A percentile compares a stretch with the other conserved stretches of the same genome.
These are phyloP conservation scores for Aphanomyces cochlioides DNA, from an alignment of 352 stramenopile species.

Conservation along the genomic window DNA sequence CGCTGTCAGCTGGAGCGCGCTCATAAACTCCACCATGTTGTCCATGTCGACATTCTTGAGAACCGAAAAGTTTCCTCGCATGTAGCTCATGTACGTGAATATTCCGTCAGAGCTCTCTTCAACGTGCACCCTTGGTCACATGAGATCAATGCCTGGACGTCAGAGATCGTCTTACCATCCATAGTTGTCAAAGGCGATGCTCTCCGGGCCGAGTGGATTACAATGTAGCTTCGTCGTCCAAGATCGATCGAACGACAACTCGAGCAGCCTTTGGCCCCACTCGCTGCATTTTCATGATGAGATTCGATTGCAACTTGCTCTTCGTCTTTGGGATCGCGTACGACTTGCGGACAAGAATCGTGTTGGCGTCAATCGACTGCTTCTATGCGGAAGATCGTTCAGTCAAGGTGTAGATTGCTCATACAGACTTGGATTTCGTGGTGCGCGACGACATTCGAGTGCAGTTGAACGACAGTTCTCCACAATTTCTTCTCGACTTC, in stretches of 20 bases:
- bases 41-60: background rate
- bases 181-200: slow-evolving; percentile 5
- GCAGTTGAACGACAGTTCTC: too few species aligned
- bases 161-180: slow-evolving; percentile 10
- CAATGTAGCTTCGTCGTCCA: slow-evolving; percentile 19
- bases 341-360: background rate
- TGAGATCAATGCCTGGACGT: too few species aligned
- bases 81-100: background rate
- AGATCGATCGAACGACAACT: background rate
- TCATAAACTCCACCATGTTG: background rate
- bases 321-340: background rate
- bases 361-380: slow-evolving; percentile 5
- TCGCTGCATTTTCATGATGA: slow-evolving; percentile 3
- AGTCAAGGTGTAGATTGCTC: too few species aligned
- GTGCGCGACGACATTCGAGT: too few species aligned
- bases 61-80: background rate
- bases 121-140: background rate
- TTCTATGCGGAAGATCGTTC: background rate
- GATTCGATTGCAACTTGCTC: background rate
- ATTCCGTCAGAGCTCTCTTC: background rate
- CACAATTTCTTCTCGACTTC: background rate
- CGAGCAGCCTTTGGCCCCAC: too few species aligned
- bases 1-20: background rate
- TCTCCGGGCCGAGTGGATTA: background rate
- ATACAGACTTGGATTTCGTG: too few species aligned